Evolutionary conservation across 2,329 filamentous ascomycete genomes (phyloP).

Genomic region (Botryotinia calthae): DNA sequence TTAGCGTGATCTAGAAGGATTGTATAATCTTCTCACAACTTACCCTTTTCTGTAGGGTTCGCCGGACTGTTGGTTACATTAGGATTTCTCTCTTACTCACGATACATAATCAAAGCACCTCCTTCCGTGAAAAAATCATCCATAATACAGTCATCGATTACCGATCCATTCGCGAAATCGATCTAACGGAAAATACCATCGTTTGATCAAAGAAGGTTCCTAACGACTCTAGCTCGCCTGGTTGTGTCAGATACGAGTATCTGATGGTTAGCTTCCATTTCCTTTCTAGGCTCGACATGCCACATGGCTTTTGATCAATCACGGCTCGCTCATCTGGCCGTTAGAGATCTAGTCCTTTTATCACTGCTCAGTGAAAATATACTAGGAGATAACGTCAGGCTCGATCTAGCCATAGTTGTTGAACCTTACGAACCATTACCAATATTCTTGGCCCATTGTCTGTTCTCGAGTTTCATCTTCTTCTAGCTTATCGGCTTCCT

Average conservation of each 20-base stretch:
- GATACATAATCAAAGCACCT: not conserved
- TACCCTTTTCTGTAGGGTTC: slow-evolving; percentile 1
- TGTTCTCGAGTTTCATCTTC: slow-evolving; percentile 18
- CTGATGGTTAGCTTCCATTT: not conserved
- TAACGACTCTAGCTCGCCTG: not conserved
- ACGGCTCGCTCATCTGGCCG: not conserved
- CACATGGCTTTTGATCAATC: not conserved
- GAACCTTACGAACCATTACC: slow-evolving; percentile 1
- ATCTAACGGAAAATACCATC: not conserved
- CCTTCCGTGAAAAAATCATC: not conserved
- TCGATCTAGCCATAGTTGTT: slow-evolving; percentile 8
- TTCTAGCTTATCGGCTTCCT: not conserved
- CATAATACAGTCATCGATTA: not conserved
- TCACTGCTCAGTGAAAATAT: no score
- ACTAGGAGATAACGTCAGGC: not conserved
- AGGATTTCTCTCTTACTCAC: slow-evolving; percentile 1
- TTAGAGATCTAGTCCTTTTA: not conserved
- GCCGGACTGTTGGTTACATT: not conserved
- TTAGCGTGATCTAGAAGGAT: slow-evolving; percentile 12
- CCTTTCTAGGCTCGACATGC: not conserved
- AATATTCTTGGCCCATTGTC: not conserved
- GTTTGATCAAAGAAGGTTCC: not conserved
- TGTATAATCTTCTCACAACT: slow-evolving; percentile 5
- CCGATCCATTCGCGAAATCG: not conserved
- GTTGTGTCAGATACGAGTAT: not conserved